Percentiles rank a stretch among this genome's conserved stretches.
Conservation (phyloP, 345 rosid genomes). For the Eucalyptus marginata region DNA sequence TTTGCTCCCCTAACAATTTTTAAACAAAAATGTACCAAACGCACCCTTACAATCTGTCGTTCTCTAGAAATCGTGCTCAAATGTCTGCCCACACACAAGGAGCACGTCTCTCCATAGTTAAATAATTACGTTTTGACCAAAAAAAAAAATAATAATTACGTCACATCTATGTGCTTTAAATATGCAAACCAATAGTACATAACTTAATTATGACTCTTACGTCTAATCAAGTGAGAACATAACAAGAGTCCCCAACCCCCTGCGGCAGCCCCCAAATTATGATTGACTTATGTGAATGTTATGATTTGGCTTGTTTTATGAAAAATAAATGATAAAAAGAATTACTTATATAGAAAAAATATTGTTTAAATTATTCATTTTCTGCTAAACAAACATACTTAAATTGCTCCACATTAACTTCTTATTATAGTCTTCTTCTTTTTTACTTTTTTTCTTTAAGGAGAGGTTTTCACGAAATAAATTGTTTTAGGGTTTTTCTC, state of each 20-base stretch:
- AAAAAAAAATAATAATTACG: too few species aligned
- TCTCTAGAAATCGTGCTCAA: background rate
- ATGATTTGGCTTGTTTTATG: accelerated
- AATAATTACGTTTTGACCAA: too few species aligned
- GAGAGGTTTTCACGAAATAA: background rate
- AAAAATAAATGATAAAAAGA: too few species aligned
- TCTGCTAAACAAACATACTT: accelerated
- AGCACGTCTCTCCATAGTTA: background rate
- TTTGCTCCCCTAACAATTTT: too few species aligned
- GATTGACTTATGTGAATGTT: background rate
- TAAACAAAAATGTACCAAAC: too few species aligned
- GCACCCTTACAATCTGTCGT: background rate
- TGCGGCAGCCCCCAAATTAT: background rate
- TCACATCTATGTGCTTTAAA: background rate
- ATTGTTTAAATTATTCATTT: too few species aligned
- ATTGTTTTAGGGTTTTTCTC: background rate
- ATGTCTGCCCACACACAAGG: background rate
- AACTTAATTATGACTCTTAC: background rate
- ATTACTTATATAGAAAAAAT: too few species aligned
- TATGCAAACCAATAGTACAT: background rate
- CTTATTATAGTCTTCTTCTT: background rate
- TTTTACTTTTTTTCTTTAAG: background rate
- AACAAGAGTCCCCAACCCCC: too few species aligned
- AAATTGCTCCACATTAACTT: background rate
- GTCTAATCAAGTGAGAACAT: background rate